phyloP scores from a whole-genome alignment of 495 filamentous ascomycete genomes.

The Daldinia caldariorum region DNA sequence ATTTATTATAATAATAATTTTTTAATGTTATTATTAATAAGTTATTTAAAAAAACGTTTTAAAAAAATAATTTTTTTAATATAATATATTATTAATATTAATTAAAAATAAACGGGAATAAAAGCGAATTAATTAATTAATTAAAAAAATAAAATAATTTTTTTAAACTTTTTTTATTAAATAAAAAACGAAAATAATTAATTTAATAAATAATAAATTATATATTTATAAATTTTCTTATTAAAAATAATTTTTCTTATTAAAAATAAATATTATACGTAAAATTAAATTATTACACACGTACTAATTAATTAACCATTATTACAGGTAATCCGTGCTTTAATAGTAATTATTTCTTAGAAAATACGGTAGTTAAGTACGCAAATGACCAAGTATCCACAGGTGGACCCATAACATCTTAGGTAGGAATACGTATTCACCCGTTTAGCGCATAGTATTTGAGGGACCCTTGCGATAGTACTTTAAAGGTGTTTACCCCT shows the following conservation, averaged over 20 bases:
- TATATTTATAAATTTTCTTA: too few species aligned
- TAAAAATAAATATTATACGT: slow-evolving; percentile 1
- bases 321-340: too few species aligned
- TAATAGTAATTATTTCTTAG: too few species aligned
- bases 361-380: too few species aligned
- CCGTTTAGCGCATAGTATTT: not conserved
- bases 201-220: slow-evolving; percentile 1
- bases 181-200: not conserved
- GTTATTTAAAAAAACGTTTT: not conserved
- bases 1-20: not conserved
- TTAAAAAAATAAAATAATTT: not conserved
- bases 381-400: too few species aligned
- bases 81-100: slow-evolving; percentile 4
- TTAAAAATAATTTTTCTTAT: not conserved
- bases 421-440: not conserved
- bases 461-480: not conserved
- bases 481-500: slow-evolving; percentile 13
- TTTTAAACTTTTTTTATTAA: too few species aligned
- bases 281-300: too few species aligned
- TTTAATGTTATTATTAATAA: not conserved
- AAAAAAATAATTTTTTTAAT: not conserved
- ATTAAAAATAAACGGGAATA: not conserved
- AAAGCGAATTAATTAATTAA: not conserved
- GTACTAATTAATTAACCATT: too few species aligned
- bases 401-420: too few species aligned